Percentiles rank a stretch among this genome's conserved stretches.
Conservation (phyloP, 306 rosid genomes). For the Erythrophleum fordii region DNA sequence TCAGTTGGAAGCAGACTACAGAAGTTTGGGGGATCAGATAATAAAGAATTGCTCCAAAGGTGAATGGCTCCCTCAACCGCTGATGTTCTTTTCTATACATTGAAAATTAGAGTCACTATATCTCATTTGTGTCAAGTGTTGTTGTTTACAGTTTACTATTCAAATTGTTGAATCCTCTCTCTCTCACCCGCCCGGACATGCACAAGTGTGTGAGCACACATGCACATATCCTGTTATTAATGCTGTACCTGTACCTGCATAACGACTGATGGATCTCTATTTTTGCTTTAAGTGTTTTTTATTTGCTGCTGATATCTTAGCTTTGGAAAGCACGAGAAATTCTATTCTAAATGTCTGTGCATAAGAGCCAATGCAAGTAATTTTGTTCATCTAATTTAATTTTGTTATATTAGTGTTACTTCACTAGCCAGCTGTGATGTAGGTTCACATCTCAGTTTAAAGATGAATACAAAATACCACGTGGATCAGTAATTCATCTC, state of each 20-base stretch:
- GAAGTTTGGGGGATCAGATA: conserved; percentile 75
- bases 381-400: not conserved
- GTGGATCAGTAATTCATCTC: conserved; percentile 81
- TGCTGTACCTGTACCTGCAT: not conserved
- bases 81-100: not conserved
- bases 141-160: not conserved
- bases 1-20: conserved; percentile 80
- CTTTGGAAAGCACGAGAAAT: not conserved
- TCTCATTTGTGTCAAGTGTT: conserved; percentile 7
- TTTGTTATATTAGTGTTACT: conserved; percentile 20
- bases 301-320: conserved; percentile 5
- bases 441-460: conserved; percentile 96
- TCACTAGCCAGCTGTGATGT: conserved; percentile 43
- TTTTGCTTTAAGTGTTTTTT: conserved; percentile 11
- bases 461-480: conserved; percentile 86
- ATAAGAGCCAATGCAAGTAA: not conserved
- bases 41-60: conserved; percentile 82
- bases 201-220: not conserved
- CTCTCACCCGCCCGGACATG: not conserved
- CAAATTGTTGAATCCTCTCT: not conserved
- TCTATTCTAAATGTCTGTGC: not conserved
- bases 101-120: not conserved
- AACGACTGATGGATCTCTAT: not conserved
- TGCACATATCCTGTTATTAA: not conserved
- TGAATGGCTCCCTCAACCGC: conserved; percentile 42